Evolutionary conservation across 176 grass and related monocot species (phyloP), one percentile per base, ranked within the genome.

Genomic region (Phyllostachys edulis): DNA sequence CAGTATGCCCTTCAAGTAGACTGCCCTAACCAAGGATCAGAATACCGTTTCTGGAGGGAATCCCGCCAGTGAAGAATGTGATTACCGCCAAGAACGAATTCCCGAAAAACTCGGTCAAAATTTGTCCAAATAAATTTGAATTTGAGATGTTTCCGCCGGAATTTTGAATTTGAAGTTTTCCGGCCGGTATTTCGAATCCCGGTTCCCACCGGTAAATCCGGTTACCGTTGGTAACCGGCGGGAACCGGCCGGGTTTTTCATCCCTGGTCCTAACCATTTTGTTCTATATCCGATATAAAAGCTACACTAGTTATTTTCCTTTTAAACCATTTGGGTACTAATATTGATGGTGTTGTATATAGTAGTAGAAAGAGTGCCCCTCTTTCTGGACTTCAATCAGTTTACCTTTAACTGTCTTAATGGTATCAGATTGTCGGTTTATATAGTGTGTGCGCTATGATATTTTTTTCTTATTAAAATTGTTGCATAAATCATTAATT

Each of bases 221-320:
- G n/a, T n/a, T n/a, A n/a, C n/a, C n/a, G n/a, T n/a, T n/a, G n/a
- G n/a, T n/a, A n/a, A n/a, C n/a, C n/a, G n/a, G n/a, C n/a, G n/a
- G n/a, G n/a, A n/a, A n/a, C n/a, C n/a, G n/a, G n/a, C n/a, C n/a
- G n/a, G n/a, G n/a, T n/a, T n/a, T n/a, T n/a, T n/a, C n/a, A n/a
- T n/a, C n/a, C n/a, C n/a, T n/a, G n/a, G 69, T 45, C n/a, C 68
- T 45, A 23, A 45, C 68, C 21, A 70, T 70, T 70, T 70, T 70
- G 68, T 47, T 49, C 24, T 73, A 69, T 50, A 73, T 50, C 7
- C 0, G 26, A 18, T 44, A 37, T 37, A 37, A 37, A 66, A 18
- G 24, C 26, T 46, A 73, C 69, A 47, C 11, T 72, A 29, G 42
- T 27, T 72, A 14, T 72, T 72, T 72, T 14, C 23, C 23, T 4